A percentile compares a stretch with the other conserved stretches of the same genome.
Conservation (phyloP, 1,284 basidiomycete species). For the Tylopilus orsonianus region DNA sequence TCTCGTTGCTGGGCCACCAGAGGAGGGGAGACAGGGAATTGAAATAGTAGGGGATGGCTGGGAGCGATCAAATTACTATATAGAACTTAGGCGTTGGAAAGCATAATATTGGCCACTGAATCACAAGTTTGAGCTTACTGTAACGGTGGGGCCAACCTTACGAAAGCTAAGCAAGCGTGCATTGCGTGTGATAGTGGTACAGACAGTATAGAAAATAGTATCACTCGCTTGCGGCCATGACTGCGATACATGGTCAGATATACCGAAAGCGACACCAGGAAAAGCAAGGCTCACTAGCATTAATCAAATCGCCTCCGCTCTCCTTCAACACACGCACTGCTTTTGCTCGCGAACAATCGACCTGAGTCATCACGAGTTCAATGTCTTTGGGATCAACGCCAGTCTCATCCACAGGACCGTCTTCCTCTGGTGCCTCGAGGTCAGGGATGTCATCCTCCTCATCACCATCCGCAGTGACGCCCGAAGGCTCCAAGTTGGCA, state of each 20-base stretch:
- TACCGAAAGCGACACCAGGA: slow-evolving; percentile 37
- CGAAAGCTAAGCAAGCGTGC: slow-evolving; percentile 12
- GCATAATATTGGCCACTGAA: slow-evolving; percentile 19
- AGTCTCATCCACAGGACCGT: slow-evolving; percentile 75
- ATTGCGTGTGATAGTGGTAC: slow-evolving; percentile 31
- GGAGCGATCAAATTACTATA: slow-evolving; percentile 84
- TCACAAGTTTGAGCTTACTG: slow-evolving; percentile 3
- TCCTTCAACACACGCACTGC: slow-evolving; percentile 87
- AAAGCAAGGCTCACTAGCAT: slow-evolving; percentile 73
- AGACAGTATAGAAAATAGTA: slow-evolving; percentile 17
- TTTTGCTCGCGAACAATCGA: slow-evolving; percentile 81
- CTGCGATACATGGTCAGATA: slow-evolving; percentile 44
- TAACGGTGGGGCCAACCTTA: neutral
- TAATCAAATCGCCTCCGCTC: slow-evolving; percentile 89
- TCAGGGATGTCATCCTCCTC: slow-evolving; percentile 82
- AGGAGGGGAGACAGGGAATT: slow-evolving; percentile 41
- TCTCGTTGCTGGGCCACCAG: slow-evolving; percentile 46
- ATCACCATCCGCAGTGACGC: slow-evolving; percentile 53
- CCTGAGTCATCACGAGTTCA: slow-evolving; percentile 90
- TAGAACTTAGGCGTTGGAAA: slow-evolving; percentile 68
- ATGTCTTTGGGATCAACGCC: slow-evolving; percentile 94
- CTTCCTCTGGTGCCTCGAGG: slow-evolving; percentile 77
- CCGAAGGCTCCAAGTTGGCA: slow-evolving; percentile 54
- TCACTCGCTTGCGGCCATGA: slow-evolving; percentile 39
- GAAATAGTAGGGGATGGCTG: slow-evolving; percentile 76